Base-by-base conservation (phyloP, 495 filamentous ascomycete genomes). In the Tuber aestivum region DNA sequence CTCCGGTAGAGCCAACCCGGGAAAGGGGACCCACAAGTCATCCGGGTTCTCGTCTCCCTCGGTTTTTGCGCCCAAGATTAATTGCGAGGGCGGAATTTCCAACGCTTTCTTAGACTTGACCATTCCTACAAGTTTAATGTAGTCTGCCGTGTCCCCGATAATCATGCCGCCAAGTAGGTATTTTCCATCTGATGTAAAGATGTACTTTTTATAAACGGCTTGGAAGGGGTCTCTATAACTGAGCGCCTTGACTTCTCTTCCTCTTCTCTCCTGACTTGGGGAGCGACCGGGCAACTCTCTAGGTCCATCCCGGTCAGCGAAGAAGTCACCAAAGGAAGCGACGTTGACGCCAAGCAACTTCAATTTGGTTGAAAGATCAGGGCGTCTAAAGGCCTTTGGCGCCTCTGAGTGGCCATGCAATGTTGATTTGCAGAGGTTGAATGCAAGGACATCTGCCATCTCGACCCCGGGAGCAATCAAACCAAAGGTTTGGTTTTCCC, bases 161-260 rank as follows among this genome's bases (percentile, higher is more conserved):
- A 98, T 97, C 94, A 98, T 98, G 4, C 95, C 95, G 27, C 95
- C 95, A 10, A 98, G 89, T 3, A 98, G 86, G 83, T 93, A 95
- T 82, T 97, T 97, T 37, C 95, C 95, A 82, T 98, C 95, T 82
- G 91, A 84, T 3, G 94, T 97, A 79, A 97, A 97, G 10, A 98
- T 85, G 84, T 94, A 98, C 84, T 98, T 98, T 84, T 98, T 97
- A 84, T 98, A 98, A 1, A 97, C 89, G n/a, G 93, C 91, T 75
- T 90, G 88, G 83, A 98, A 97, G 0, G 95, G 95, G 84, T 98
- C 95, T 76, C 92, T 95, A 84, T 97, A 98, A 0, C 91, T 94
- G 75, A 98, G 85, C 0, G 94, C 92, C 84, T 97, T 97, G 70
- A 97, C 76, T 40, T 80, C 80, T 68, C 84, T 85, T 73, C 84